Conservation (phyloP, 2,329 filamentous ascomycete species). For the Pezicula radicicola region DNA sequence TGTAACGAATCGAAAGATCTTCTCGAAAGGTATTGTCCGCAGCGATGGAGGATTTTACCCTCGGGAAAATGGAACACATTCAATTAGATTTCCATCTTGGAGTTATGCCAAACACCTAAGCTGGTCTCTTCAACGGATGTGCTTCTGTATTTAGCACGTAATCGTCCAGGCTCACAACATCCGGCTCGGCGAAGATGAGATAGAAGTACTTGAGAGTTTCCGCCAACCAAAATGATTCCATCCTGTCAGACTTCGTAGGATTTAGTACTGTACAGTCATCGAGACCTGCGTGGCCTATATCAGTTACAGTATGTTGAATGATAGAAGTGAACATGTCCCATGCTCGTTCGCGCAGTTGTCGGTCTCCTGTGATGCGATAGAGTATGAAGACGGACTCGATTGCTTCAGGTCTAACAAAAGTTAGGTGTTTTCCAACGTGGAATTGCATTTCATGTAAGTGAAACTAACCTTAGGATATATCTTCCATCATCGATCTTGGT, state of each 20-base stretch:
- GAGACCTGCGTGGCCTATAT: constrained; percentile 36
- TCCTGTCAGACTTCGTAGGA: constrained; percentile 45
- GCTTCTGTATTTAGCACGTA: constrained; percentile 50
- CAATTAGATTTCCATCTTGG: no score
- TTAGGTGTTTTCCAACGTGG: no score
- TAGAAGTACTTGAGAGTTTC: constrained; percentile 82
- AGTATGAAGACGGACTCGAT: constrained; percentile 67
- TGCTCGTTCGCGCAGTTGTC: constrained; percentile 33
- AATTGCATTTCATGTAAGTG: constrained; percentile 15
- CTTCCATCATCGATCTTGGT: constrained; percentile 33
- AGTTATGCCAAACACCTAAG: not conserved
- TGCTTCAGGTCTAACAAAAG: constrained; percentile 47
- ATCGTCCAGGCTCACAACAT: constrained; percentile 57
- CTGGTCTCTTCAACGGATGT: constrained; percentile 16
- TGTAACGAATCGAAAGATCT: no score
- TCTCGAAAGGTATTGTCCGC: no score
- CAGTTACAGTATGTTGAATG: constrained; percentile 34
- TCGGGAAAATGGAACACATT: no score
- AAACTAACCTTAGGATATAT: constrained; percentile 51
- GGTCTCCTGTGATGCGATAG: constrained; percentile 19
- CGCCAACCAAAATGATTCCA: constrained; percentile 63
- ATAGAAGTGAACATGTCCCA: constrained; percentile 43
- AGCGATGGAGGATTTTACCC: no score
- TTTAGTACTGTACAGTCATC: constrained; percentile 28
- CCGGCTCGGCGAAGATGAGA: constrained; percentile 67